Percentiles rank a stretch among this genome's conserved stretches.
Conservation (phyloP, 345 rosid species). For the Fremontodendron californicum region DNA sequence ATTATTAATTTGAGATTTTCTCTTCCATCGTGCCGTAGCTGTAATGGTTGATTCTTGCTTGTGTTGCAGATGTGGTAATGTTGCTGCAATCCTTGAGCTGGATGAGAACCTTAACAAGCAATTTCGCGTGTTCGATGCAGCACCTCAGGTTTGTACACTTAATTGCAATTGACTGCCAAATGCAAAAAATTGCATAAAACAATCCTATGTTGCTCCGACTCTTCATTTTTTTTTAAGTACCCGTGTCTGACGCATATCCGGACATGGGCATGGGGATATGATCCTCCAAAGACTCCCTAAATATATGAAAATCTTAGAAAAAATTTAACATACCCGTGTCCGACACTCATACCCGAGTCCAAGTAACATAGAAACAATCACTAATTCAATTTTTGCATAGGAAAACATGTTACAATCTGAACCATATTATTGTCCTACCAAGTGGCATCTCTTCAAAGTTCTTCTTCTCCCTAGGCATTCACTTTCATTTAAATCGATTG, state of each 20-base stretch:
- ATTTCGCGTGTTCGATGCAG: slow-evolving; percentile 95
- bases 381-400: background rate
- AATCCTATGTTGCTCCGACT: no score
- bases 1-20: background rate
- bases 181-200: background rate
- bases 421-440: background rate
- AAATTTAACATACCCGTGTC: no score
- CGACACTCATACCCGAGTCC: no score
- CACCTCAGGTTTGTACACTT: slow-evolving; percentile 63
- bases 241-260: no score
- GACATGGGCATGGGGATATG: no score
- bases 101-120: slow-evolving; percentile 75
- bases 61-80: slow-evolving; percentile 80
- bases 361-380: background rate
- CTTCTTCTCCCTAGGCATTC: background rate
- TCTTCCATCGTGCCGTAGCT: slow-evolving; percentile 3
- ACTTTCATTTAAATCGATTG: background rate
- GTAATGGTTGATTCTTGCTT: slow-evolving; percentile 15
- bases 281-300: no score
- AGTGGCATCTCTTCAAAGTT: background rate
- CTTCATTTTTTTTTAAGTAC: no score
- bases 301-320: no score
- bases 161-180: background rate
- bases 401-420: background rate
- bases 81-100: slow-evolving; percentile 89